Base-by-base conservation (phyloP, 768 basidiomycete genomes). In the Dentipellis sp. region DNA sequence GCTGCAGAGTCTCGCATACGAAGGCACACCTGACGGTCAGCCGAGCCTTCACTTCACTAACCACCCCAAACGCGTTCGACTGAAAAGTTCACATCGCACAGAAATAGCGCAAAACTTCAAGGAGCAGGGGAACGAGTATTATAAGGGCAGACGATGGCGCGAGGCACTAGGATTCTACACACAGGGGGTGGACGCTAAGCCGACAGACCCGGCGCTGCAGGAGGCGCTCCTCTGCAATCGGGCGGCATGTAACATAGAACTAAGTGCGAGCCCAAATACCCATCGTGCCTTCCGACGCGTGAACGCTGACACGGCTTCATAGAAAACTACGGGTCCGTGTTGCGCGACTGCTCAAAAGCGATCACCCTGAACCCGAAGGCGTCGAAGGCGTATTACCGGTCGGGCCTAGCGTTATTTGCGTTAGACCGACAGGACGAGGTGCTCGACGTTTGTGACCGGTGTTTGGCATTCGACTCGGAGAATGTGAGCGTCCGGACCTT, bases 41-140 rank as follows among this genome's bases (percentile, higher is more conserved):
- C 81, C 42, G 39, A 42, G 21, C 17, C 16, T 16, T 16, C 21
- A 3, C 14, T 7, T 53, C 10, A 6, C 34, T 21, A 7, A 46
- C 29, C 10, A 23, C 48, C 47, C 1, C 39, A 29, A 29, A 29
- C 29, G 29, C 29, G 29, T 29, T 29, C 29, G 29, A 29, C 36
- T 21, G 16, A 29, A 52, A 52, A 36, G 50, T 35, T 40, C 9
- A 7, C 10, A 7, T n/a, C 22, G 22, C 42, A 22, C 60, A 95
- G 97, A 98, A 68, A 75, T 92, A 60, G 92, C 95, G 1, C 78
- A 82, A 58, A 94, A 89, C 65, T 97, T 97, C 72, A 97, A 97
- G 69, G 84, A 91, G 53, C 91, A 95, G 67, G 97, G 94, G 4
- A 98, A 97, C 66, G 93, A 94, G 55, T 91, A 95, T 64, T 95